Conservation (phyloP, 768 basidiomycete genomes). For the Lentinula boryana region DNA sequence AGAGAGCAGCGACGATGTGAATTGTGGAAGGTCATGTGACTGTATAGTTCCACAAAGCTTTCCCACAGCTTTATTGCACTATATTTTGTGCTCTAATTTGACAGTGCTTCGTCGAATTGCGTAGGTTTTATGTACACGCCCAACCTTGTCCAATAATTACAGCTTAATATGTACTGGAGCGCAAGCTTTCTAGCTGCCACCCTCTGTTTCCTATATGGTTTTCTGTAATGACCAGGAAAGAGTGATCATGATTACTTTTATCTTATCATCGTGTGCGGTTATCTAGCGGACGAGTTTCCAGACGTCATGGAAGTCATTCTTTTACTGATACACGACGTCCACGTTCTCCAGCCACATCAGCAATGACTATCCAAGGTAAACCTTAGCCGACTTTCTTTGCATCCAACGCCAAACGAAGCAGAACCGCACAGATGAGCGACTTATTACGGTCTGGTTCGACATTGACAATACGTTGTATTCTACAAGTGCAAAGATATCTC, state of each 20-base stretch:
- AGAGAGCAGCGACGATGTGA: not conserved
- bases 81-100: too few relatives aligned
- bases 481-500: conserved; percentile 64
- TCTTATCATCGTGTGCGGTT: not conserved
- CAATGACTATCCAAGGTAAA: not conserved
- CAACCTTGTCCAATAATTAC: too few relatives aligned
- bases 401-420: not conserved
- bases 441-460: conserved; percentile 66
- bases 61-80: not conserved
- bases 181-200: too few relatives aligned
- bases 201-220: too few relatives aligned
- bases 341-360: not conserved
- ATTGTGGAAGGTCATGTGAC: not conserved
- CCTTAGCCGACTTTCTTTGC: not conserved
- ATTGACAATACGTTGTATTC: conserved; percentile 90
- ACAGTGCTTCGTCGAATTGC: too few relatives aligned
- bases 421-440: conserved; percentile 44
- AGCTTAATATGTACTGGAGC: too few relatives aligned
- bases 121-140: too few relatives aligned
- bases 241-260: not conserved
- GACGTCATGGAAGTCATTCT: not conserved
- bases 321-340: not conserved
- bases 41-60: not conserved
- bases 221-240: not conserved
- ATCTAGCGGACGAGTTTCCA: not conserved